These are phyloP conservation scores for Phytophthora meadii DNA, from an alignment of 352 stramenopile genomes.

Conservation along the genomic window DNA sequence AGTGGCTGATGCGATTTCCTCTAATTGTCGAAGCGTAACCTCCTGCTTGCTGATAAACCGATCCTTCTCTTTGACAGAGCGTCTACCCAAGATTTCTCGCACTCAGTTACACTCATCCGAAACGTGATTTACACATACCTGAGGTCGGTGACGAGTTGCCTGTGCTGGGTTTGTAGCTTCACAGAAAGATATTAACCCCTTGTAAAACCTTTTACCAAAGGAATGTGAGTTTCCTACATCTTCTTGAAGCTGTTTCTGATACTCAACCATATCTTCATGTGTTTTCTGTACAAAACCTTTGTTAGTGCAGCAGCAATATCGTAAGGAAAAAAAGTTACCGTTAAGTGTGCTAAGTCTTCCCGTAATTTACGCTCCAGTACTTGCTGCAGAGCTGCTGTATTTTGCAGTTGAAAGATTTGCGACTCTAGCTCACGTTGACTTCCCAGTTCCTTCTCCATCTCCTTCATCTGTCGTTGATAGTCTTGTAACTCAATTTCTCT, in stretches of 20 bases:
- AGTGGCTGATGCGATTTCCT: slow-evolving; percentile 33
- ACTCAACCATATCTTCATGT: slow-evolving; percentile 52
- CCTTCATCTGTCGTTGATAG: slow-evolving; percentile 45
- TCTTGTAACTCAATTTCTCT: slow-evolving; percentile 62
- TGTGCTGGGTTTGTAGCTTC: slow-evolving; percentile 56
- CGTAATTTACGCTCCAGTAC: slow-evolving; percentile 39
- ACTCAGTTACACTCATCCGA: neutral
- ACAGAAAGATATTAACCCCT: neutral
- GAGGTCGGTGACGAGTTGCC: slow-evolving; percentile 62
- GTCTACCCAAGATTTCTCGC: slow-evolving; percentile 14
- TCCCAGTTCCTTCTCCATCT: slow-evolving; percentile 45
- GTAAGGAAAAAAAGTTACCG: slow-evolving; percentile 21
- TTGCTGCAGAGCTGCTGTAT: slow-evolving; percentile 36
- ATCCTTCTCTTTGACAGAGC: slow-evolving; percentile 60
- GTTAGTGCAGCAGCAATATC: neutral
- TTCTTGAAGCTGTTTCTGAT: slow-evolving; percentile 53
- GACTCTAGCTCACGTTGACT: slow-evolving; percentile 45
- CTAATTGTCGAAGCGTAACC: slow-evolving; percentile 51
- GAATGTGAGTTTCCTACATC: slow-evolving; percentile 33
- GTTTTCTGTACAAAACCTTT: slow-evolving; percentile 35
- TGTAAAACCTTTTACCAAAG: neutral
- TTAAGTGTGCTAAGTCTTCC: slow-evolving; percentile 41
- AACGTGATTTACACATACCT: slow-evolving; percentile 30
- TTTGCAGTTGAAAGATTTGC: slow-evolving; percentile 53
- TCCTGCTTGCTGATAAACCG: slow-evolving; percentile 52